Evolutionary conservation across 768 basidiomycete genomes (phyloP).

Genomic region (Kondoa subrosea): DNA sequence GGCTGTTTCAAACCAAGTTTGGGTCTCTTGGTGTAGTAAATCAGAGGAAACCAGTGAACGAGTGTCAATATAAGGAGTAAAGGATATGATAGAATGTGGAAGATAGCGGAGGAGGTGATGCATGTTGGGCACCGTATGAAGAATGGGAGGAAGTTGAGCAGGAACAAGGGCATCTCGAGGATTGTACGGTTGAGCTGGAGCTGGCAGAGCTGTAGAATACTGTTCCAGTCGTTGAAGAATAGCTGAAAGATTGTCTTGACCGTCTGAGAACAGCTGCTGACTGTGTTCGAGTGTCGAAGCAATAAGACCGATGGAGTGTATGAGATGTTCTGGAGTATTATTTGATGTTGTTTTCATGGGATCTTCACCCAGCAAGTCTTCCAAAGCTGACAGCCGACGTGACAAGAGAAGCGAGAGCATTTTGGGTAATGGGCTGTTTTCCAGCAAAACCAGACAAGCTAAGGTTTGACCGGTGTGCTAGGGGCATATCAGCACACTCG

Average conservation of each 20-base stretch:
- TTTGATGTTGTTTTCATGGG: background rate
- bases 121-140: constrained; percentile 23
- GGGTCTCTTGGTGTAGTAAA: background rate
- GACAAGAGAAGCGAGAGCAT: constrained; percentile 18
- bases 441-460: constrained; percentile 20
- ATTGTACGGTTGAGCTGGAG: background rate
- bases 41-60: background rate
- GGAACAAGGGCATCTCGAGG: background rate
- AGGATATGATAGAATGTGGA: constrained; percentile 19
- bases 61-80: constrained; percentile 18
- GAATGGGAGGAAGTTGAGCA: constrained; percentile 13
- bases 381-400: background rate
- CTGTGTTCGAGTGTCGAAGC: background rate
- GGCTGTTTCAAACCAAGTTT: constrained; percentile 12
- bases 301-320: constrained; percentile 1
- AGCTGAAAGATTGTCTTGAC: background rate
- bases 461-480: constrained; percentile 16
- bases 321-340: background rate
- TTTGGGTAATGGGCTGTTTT: constrained; percentile 6
- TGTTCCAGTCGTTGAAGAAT: constrained; percentile 12
- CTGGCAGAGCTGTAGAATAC: background rate
- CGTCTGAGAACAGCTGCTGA: background rate
- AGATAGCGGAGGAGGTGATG: constrained; percentile 24
- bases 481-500: too few species aligned
- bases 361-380: background rate